Evolutionary conservation across 2,329 filamentous ascomycete species (phyloP).

Genomic region (Trichoderma atrobrunneum): DNA sequence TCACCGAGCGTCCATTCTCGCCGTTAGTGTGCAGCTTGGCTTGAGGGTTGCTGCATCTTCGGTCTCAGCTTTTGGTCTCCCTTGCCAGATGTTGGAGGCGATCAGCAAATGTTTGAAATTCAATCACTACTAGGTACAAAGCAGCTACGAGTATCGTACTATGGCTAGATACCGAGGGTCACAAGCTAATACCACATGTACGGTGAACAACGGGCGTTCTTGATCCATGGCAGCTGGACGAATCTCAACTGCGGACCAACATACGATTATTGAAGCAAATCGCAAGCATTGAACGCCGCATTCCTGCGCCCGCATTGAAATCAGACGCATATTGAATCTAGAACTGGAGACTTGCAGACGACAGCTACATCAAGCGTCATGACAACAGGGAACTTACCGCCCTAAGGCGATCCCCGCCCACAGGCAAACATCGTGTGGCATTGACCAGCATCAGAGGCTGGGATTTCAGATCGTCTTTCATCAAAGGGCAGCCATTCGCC

Average conservation of each 20-base stretch:
- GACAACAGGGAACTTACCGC: not conserved
- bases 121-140: not conserved
- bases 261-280: not conserved
- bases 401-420: not conserved
- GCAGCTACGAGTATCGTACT: not conserved
- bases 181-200: not conserved
- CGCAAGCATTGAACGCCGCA: not conserved
- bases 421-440: not conserved
- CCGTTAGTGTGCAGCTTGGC: not conserved
- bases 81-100: not conserved
- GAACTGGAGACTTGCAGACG: not conserved
- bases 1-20: not conserved
- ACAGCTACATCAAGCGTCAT: not conserved
- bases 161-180: not conserved
- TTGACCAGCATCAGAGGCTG: not conserved
- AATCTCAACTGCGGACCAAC: not conserved
- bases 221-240: not conserved
- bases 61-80: not conserved
- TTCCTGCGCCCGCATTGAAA: not conserved
- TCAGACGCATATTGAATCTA: not conserved
- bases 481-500: not conserved
- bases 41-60: not conserved
- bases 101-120: not conserved
- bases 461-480: constrained; percentile 9
- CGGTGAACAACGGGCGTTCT: not conserved